These are phyloP conservation scores for Scedosporium aurantiacum DNA, from an alignment of 2,329 filamentous ascomycete species.

Conservation along the genomic window DNA sequence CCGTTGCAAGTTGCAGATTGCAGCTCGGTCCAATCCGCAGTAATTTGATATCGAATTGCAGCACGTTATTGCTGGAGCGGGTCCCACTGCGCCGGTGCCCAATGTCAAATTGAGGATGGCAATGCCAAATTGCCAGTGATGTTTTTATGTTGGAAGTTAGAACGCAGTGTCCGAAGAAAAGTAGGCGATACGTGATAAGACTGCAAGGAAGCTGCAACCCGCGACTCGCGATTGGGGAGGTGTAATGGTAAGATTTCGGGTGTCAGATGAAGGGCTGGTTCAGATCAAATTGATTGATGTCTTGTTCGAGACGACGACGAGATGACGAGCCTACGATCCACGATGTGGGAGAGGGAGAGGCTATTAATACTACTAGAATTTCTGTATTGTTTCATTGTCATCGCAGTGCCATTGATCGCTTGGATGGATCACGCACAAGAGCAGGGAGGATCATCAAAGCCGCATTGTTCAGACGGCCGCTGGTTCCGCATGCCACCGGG, in stretches of 20 bases:
- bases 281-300: no score
- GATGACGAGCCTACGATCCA: neutral
- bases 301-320: no score
- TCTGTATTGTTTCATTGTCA: neutral
- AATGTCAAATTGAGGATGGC: neutral
- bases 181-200: no score
- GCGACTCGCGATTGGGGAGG: no score
- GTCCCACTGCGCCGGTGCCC: constrained; percentile 1
- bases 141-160: no score
- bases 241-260: no score
- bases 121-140: neutral
- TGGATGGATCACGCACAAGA: neutral
- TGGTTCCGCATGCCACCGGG: neutral
- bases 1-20: neutral
- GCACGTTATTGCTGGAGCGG: neutral
- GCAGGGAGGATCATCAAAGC: neutral
- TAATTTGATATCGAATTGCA: no score
- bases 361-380: neutral
- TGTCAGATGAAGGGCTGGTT: no score
- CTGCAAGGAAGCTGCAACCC: no score
- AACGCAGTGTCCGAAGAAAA: no score
- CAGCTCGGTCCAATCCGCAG: neutral
- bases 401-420: neutral
- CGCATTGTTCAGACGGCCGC: neutral
- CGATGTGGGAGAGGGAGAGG: neutral